These are phyloP conservation scores for Corymbia citriodora DNA, from an alignment of 441 rosid genomes.

Conservation along the genomic window DNA sequence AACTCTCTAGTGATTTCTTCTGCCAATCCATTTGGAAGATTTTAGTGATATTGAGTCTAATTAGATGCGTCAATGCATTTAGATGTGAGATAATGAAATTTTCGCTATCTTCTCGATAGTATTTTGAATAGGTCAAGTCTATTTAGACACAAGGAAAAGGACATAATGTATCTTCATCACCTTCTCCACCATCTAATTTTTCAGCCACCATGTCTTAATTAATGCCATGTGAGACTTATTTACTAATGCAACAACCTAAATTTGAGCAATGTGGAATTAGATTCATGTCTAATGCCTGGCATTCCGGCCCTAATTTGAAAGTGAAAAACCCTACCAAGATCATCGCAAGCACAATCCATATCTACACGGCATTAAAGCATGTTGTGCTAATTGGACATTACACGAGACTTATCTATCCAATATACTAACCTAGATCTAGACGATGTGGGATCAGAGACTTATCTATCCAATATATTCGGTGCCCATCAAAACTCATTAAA, in stretches of 20 bases:
- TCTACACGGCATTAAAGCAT: neutral
- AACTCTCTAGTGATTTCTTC: neutral
- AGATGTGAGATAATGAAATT: neutral
- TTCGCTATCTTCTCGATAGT: neutral
- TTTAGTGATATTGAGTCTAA: neutral
- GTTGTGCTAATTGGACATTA: neutral
- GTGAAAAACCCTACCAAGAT: neutral
- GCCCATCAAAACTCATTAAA: neutral
- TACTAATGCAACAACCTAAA: neutral
- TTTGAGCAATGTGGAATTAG: neutral
- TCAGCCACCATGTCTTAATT: neutral
- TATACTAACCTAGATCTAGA: neutral
- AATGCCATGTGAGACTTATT: neutral
- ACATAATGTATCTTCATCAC: neutral
- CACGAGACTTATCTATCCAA: neutral
- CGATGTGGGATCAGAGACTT: neutral
- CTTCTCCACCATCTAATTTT: neutral
- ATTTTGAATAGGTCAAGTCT: neutral
- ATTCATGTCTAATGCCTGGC: neutral
- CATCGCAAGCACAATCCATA: neutral
- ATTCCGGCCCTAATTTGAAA: neutral
- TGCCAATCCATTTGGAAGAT: neutral
- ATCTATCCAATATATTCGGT: neutral
- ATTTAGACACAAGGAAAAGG: neutral
- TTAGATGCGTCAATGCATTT: neutral